Conservation (phyloP, 768 basidiomycete species). For the Dacryopinax spathularia region DNA sequence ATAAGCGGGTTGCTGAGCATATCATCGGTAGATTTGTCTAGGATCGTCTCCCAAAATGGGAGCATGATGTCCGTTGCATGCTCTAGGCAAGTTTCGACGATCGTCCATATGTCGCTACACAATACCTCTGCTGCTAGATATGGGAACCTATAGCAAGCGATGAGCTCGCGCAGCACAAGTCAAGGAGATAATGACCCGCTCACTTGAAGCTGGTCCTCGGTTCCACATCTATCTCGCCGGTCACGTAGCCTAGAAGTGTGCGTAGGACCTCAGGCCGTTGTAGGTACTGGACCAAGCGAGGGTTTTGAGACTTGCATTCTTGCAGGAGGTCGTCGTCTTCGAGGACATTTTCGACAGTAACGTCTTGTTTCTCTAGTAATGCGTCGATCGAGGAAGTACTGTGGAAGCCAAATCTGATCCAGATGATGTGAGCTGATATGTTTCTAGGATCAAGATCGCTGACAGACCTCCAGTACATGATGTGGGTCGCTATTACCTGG, state of each 20-base stretch:
- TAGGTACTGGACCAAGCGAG: slow-evolving; percentile 75
- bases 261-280: slow-evolving; percentile 68
- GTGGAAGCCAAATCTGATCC: slow-evolving; percentile 89
- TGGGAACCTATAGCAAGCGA: slow-evolving; percentile 50
- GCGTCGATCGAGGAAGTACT: slow-evolving; percentile 81
- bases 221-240: slow-evolving; percentile 70
- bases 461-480: not conserved
- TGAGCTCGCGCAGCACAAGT: slow-evolving; percentile 1
- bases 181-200: slow-evolving; percentile 24
- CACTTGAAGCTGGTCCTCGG: slow-evolving; percentile 72
- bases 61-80: slow-evolving; percentile 55
- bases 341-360: slow-evolving; percentile 76
- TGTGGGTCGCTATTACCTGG: too few relatives aligned
- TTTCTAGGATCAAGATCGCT: too few relatives aligned
- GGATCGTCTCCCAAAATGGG: slow-evolving; percentile 84
- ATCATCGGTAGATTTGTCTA: slow-evolving; percentile 66
- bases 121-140: slow-evolving; percentile 88
- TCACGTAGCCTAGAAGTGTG: slow-evolving; percentile 69
- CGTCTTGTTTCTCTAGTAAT: slow-evolving; percentile 79
- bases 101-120: slow-evolving; percentile 90
- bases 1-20: slow-evolving; percentile 78
- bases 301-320: slow-evolving; percentile 92
- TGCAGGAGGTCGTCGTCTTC: slow-evolving; percentile 88
- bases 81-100: slow-evolving; percentile 75
- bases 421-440: too few relatives aligned